phyloP scores from a whole-genome alignment of 345 rosid genomes.

The Eucalyptus curtisii region DNA sequence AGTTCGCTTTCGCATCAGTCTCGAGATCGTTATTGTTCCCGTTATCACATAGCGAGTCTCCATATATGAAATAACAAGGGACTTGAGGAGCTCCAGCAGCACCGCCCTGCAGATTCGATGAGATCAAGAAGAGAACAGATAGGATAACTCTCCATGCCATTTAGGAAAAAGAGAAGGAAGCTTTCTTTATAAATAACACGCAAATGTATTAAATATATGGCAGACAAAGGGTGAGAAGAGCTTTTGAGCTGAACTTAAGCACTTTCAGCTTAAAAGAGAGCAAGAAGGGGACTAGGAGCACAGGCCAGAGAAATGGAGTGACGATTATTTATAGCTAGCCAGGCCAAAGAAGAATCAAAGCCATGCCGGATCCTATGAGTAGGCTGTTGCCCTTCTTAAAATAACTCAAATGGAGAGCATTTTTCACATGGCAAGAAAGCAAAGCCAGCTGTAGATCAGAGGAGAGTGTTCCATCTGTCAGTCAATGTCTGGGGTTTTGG shows the following conservation, averaged over 20 bases:
- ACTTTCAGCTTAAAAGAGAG: background rate
- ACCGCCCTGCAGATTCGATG: background rate
- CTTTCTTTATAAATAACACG: background rate
- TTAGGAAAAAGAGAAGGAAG: background rate
- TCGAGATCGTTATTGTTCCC: slow-evolving; percentile 12
- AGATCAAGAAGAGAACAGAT: background rate
- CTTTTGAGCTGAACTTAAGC: background rate
- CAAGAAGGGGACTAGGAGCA: background rate
- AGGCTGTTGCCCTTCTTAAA: fast-evolving
- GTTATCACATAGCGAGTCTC: slow-evolving; percentile 15
- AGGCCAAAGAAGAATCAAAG: background rate
- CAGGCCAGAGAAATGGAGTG: background rate
- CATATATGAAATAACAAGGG: slow-evolving; percentile 21
- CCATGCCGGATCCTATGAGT: background rate
- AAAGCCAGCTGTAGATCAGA: background rate
- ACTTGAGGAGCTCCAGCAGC: background rate
- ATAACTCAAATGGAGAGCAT: background rate
- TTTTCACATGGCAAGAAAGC: background rate
- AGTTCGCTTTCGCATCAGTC: slow-evolving; percentile 1
- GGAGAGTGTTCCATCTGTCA: background rate
- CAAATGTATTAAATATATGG: background rate
- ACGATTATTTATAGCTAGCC: background rate
- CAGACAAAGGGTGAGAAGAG: background rate
- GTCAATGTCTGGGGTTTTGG: background rate
- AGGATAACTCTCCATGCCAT: background rate